These are phyloP conservation scores for Pseudopithomyces chartarum DNA, from an alignment of 2,329 filamentous ascomycete species.

Conservation along the genomic window DNA sequence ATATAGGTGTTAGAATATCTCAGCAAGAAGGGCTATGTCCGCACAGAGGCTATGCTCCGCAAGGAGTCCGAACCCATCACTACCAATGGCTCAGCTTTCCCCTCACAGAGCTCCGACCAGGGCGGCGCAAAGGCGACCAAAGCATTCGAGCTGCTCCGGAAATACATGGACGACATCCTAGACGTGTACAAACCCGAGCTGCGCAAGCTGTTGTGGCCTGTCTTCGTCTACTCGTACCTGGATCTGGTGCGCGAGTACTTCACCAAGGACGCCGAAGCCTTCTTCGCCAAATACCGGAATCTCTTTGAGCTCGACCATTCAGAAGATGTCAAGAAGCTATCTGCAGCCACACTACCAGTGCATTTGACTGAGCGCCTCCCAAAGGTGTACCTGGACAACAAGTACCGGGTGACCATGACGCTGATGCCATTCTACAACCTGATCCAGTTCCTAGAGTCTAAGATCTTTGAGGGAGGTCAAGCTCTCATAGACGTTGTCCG, in stretches of 20 bases:
- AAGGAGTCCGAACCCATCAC: conserved; percentile 87
- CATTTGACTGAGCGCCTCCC: conserved; percentile 81
- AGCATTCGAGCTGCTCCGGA: conserved; percentile 73
- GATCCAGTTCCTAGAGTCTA: conserved; percentile 87
- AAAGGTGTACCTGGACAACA: conserved; percentile 81
- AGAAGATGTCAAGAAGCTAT: conserved; percentile 79
- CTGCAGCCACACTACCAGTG: conserved; percentile 73
- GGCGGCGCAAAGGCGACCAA: conserved; percentile 78
- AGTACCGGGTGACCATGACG: conserved; percentile 89
- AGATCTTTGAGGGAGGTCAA: conserved; percentile 77
- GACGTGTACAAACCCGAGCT: conserved; percentile 94
- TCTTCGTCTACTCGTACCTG: conserved; percentile 92
- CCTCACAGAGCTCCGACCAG: conserved; percentile 65
- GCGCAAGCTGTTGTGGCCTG: conserved; percentile 84
- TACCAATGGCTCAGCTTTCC: conserved; percentile 79
- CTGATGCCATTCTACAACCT: conserved; percentile 81
- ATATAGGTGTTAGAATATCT: conserved; percentile 87
- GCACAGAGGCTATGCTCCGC: conserved; percentile 89
- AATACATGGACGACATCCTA: conserved; percentile 89
- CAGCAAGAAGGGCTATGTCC: conserved; percentile 90
- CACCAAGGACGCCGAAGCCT: conserved; percentile 71
- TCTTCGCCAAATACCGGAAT: conserved; percentile 71
- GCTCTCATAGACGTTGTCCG: conserved; percentile 77
- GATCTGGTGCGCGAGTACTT: conserved; percentile 76
- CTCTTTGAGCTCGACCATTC: conserved; percentile 77